These are phyloP conservation scores for Melocanna baccifera DNA, from an alignment of 176 grass and related monocot species.

Conservation along the genomic window DNA sequence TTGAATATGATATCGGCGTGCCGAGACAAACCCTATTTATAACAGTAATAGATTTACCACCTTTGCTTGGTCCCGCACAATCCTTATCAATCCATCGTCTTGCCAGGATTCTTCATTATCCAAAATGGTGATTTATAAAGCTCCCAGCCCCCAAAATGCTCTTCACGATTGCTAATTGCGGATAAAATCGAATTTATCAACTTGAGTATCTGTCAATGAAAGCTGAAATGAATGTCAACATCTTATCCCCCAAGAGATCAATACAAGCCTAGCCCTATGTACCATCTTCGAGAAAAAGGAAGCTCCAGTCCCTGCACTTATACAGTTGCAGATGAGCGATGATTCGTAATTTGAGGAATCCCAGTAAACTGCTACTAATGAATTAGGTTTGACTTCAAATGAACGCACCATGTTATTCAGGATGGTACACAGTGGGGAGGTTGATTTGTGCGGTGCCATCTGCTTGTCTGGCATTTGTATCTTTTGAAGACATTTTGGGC, in stretches of 20 bases:
- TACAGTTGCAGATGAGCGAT: background rate
- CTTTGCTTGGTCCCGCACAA: background rate
- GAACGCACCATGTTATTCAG: background rate
- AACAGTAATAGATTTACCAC: background rate
- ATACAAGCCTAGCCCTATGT: conserved; percentile 9
- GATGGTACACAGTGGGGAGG: background rate
- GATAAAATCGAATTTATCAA: background rate
- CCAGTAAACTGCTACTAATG: background rate
- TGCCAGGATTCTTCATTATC: background rate
- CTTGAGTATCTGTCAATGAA: background rate
- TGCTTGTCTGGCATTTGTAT: background rate
- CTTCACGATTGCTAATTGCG: background rate
- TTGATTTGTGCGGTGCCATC: background rate
- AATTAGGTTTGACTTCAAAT: background rate
- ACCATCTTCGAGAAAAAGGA: background rate
- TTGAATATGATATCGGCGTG: background rate
- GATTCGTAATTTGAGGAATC: background rate
- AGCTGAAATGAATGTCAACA: background rate
- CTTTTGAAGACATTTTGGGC: background rate
- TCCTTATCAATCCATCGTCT: conserved; percentile 1
- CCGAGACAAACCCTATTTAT: background rate
- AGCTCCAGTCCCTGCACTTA: background rate
- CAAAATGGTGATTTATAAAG: no score
- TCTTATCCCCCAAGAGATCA: conserved; percentile 20
- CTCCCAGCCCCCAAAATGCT: background rate